These are phyloP conservation scores for Fusarium sp. DNA, from an alignment of 2,329 filamentous ascomycete genomes.

Conservation along the genomic window DNA sequence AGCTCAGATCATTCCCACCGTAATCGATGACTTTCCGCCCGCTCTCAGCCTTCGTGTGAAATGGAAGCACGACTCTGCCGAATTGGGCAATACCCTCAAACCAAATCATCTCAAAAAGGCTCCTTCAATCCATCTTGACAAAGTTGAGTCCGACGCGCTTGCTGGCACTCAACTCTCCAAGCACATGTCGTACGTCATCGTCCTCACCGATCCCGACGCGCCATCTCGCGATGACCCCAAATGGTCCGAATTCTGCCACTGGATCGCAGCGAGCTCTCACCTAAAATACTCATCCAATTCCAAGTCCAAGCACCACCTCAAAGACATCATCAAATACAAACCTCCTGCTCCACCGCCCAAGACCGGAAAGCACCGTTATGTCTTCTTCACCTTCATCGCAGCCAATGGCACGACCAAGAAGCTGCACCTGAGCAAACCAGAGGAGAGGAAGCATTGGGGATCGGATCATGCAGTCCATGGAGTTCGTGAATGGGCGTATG, in stretches of 20 bases:
- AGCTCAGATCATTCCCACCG: constrained; percentile 31
- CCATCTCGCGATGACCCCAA: constrained; percentile 35
- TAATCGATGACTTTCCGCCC: constrained; percentile 36
- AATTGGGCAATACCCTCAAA: constrained; percentile 29
- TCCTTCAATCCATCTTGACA: not conserved
- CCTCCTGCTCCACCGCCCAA: constrained; percentile 31
- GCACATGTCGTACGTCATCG: constrained; percentile 12
- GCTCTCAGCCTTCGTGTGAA: constrained; percentile 10
- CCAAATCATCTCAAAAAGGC: constrained; percentile 8
- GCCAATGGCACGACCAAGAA: constrained; percentile 30
- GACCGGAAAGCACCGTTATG: constrained; percentile 38
- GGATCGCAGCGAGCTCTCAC: constrained; percentile 19
- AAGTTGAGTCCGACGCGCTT: not conserved
- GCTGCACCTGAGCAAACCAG: constrained; percentile 26
- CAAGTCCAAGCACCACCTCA: not conserved
- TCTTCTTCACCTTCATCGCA: constrained; percentile 34
- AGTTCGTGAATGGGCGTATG: constrained; percentile 33
- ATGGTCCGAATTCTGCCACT: constrained; percentile 41
- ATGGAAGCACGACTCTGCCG: constrained; percentile 27
- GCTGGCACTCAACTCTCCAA: not conserved
- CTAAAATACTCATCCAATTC: not conserved
- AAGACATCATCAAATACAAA: constrained; percentile 32
- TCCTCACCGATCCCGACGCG: constrained; percentile 37
- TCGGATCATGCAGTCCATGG: constrained; percentile 22
- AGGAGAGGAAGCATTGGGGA: constrained; percentile 35